Evolutionary conservation across 441 rosid species (phyloP).

Genomic region (Erodium chrysanthum): DNA sequence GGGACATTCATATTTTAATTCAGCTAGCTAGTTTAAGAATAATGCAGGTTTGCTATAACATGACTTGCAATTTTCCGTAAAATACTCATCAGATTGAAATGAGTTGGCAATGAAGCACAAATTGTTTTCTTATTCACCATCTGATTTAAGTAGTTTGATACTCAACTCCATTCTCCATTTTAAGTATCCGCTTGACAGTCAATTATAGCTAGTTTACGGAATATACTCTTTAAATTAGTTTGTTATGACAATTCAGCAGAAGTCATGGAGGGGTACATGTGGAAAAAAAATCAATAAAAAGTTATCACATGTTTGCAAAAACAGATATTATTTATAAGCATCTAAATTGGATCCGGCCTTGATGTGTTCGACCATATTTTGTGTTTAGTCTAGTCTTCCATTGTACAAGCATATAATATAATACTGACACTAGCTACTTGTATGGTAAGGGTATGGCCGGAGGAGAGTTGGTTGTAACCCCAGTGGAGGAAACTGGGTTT

Average conservation of each 20-base stretch:
- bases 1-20: background rate
- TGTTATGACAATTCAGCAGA: background rate
- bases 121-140: background rate
- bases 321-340: no score
- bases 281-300: background rate
- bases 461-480: conserved; percentile 80
- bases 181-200: background rate
- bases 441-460: conserved; percentile 86
- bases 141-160: no score
- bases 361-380: no score
- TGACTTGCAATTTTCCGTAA: background rate
- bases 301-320: background rate
- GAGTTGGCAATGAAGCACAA: background rate
- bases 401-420: background rate
- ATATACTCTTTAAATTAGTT: background rate
- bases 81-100: background rate
- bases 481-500: conserved; percentile 62
- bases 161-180: no score
- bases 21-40: conserved; percentile 1
- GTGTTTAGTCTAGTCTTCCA: background rate
- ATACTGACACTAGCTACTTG: conserved; percentile 21
- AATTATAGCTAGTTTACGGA: background rate
- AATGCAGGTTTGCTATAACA: conserved; percentile 2
- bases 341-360: no score
- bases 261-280: no score